Conservation (phyloP, 1,284 basidiomycete genomes). For the Fomes fomentarius region DNA sequence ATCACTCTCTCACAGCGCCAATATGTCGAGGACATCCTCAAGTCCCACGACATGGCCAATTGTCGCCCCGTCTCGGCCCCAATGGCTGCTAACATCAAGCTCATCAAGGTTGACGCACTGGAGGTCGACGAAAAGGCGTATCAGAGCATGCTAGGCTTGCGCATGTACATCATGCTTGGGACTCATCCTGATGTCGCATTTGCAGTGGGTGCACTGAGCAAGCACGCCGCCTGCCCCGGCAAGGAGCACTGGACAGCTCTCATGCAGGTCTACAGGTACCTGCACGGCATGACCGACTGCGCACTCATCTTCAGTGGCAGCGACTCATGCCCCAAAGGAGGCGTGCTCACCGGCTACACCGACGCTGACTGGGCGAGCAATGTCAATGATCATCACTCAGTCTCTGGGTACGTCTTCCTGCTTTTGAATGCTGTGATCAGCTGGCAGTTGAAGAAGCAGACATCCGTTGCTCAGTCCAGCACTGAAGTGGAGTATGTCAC, state of each 20-base stretch:
- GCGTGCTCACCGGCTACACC: conserved; percentile 20
- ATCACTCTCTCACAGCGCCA: conserved; percentile 29
- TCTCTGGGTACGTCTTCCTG: conserved; percentile 11
- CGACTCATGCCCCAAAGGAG: conserved; percentile 2
- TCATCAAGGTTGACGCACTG: conserved; percentile 13
- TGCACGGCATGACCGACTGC: background rate
- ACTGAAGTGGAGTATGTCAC: conserved; percentile 32
- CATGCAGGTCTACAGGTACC: conserved; percentile 15
- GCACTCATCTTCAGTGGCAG: background rate
- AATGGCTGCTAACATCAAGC: conserved; percentile 28
- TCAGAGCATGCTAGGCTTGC: conserved; percentile 4
- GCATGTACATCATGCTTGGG: conserved; percentile 8
- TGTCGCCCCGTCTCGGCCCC: conserved; percentile 37
- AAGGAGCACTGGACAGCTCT: conserved; percentile 18
- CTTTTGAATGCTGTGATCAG: conserved; percentile 23
- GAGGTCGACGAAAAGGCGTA: too few species aligned
- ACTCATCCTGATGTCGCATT: conserved; percentile 22
- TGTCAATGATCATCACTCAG: conserved; percentile 20
- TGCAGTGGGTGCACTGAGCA: conserved; percentile 10
- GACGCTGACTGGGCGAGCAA: conserved; percentile 35
- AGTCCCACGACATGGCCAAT: conserved; percentile 34
- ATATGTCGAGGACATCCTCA: conserved; percentile 32
- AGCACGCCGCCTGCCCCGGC: conserved; percentile 11
- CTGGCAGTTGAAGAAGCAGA: conserved; percentile 33
- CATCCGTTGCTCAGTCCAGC: conserved; percentile 28